phyloP scores from a whole-genome alignment of 163 green algal species.

The Volvox carteri region DNA sequence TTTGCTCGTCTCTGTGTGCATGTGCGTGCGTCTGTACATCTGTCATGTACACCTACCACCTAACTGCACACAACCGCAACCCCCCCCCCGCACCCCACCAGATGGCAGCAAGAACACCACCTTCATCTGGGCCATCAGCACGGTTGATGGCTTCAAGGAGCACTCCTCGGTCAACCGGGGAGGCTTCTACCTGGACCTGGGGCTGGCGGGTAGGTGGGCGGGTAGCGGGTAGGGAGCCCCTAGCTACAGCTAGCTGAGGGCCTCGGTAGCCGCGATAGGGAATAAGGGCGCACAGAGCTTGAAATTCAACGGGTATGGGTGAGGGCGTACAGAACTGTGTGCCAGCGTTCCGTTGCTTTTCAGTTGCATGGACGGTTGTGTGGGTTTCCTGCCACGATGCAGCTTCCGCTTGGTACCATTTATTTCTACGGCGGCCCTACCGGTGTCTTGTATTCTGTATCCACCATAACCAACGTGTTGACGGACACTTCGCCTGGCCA shows the following conservation, averaged over 20 bases:
- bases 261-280: not conserved
- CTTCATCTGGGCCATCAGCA: slow-evolving; percentile 7
- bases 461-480: too few relatives aligned
- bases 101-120: not conserved
- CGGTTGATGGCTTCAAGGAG: not conserved
- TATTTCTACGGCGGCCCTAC: too few relatives aligned
- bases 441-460: too few relatives aligned
- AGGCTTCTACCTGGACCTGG: not conserved
- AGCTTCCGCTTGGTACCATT: too few relatives aligned
- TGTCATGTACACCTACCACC: not conserved
- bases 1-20: not conserved
- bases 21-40: not conserved
- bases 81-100: not conserved
- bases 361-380: not conserved
- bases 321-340: not conserved
- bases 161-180: not conserved
- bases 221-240: not conserved
- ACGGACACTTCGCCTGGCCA: too few relatives aligned
- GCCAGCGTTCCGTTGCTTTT: not conserved
- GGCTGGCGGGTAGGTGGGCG: not conserved
- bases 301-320: not conserved
- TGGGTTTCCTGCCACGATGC: too few relatives aligned
- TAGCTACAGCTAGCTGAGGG: not conserved
- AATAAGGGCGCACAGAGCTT: not conserved
- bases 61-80: not conserved